A percentile compares a stretch with the other conserved stretches of the same genome.
Evolutionary conservation across 2,329 filamentous ascomycete species (phyloP).

Genomic region (Epichloe gansuensis): DNA sequence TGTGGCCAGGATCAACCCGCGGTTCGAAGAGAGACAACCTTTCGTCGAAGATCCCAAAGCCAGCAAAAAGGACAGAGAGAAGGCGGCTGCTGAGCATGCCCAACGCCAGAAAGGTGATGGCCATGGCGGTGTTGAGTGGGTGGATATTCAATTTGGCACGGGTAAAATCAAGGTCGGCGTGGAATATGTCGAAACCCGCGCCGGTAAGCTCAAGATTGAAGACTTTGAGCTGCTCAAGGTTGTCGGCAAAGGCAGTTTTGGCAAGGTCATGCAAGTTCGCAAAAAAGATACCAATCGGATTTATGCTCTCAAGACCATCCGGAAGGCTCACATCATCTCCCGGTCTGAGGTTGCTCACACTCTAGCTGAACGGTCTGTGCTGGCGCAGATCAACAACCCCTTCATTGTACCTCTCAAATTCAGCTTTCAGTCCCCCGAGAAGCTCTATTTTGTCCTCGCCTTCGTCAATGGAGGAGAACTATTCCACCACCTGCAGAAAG

Average conservation of each 20-base stretch:
- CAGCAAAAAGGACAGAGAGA: slow-evolving; percentile 76
- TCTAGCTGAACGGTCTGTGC: slow-evolving; percentile 89
- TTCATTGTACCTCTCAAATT: slow-evolving; percentile 99
- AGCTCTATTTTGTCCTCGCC: slow-evolving; percentile 90
- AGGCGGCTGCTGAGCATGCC: slow-evolving; percentile 55
- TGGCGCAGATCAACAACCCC: slow-evolving; percentile 98
- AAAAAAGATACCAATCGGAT: slow-evolving; percentile 97
- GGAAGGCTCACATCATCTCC: slow-evolving; percentile 97
- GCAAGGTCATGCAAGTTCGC: slow-evolving; percentile 98
- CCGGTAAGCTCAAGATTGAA: slow-evolving; percentile 82
- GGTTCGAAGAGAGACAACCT: slow-evolving; percentile 66
- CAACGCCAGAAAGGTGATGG: slow-evolving; percentile 35
- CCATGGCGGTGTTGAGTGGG: slow-evolving; percentile 74
- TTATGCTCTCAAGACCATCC: slow-evolving; percentile 98
- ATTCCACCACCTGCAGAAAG: slow-evolving; percentile 93
- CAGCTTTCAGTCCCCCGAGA: slow-evolving; percentile 97
- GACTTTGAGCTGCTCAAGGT: slow-evolving; percentile 97
- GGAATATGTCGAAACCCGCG: slow-evolving; percentile 85
- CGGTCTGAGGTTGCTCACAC: slow-evolving; percentile 96
- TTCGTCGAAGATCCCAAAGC: slow-evolving; percentile 69
- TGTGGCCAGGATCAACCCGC: slow-evolving; percentile 78
- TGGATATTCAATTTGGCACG: slow-evolving; percentile 78
- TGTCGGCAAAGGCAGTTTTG: slow-evolving; percentile 94
- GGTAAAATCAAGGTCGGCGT: slow-evolving; percentile 86
- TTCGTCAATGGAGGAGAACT: slow-evolving; percentile 97